These are phyloP conservation scores for Phytophthora sojae DNA, from an alignment of 352 stramenopile genomes.

Conservation along the genomic window DNA sequence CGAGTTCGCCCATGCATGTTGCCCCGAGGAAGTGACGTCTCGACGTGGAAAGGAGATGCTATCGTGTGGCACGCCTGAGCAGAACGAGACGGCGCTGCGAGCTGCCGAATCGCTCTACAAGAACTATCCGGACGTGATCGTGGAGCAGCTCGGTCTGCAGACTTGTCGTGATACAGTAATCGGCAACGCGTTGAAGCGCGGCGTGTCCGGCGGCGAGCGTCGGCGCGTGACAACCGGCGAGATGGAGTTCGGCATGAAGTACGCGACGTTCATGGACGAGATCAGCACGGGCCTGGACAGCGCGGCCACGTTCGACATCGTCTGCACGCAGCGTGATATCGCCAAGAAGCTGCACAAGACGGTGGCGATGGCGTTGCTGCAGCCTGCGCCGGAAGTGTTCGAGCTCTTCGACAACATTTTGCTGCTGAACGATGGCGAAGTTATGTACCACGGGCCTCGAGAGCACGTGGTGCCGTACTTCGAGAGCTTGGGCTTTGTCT, in stretches of 20 bases:
- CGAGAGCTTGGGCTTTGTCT: constrained; percentile 24
- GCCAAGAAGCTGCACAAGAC: constrained; percentile 30
- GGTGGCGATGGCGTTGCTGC: constrained; percentile 45
- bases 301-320: constrained; percentile 69
- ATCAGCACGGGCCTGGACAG: constrained; percentile 58
- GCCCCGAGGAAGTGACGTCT: constrained; percentile 53
- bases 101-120: constrained; percentile 21
- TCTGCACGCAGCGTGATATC: constrained; percentile 52
- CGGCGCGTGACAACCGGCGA: constrained; percentile 49
- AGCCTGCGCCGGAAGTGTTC: constrained; percentile 49
- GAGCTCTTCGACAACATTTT: constrained; percentile 59
- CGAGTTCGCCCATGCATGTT: constrained; percentile 38
- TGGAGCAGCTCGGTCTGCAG: constrained; percentile 39
- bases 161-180: constrained; percentile 37
- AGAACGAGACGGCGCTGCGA: constrained; percentile 27
- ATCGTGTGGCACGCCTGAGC: constrained; percentile 15
- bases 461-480: constrained; percentile 44
- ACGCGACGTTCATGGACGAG: constrained; percentile 76
- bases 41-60: constrained; percentile 53
- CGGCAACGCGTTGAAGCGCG: constrained; percentile 48
- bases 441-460: constrained; percentile 52
- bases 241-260: constrained; percentile 80
- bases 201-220: constrained; percentile 56
- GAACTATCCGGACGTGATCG: constrained; percentile 34
- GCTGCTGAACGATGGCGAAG: constrained; percentile 46